Base-by-base conservation (phyloP, 768 basidiomycete genomes). In the Tulasnella sp. region DNA sequence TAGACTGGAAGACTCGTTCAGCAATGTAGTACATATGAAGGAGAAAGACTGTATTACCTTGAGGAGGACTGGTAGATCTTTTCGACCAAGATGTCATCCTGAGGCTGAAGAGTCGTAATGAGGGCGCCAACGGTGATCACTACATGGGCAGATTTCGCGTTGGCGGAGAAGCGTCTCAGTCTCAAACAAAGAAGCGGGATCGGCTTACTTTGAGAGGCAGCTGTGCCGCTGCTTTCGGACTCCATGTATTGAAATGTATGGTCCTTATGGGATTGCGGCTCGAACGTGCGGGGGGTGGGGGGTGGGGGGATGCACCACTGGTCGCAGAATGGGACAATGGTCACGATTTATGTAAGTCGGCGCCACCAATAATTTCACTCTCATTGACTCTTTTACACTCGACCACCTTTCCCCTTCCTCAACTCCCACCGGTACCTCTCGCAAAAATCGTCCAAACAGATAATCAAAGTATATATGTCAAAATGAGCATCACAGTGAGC, bases 401-500 rank as follows among this genome's bases (percentile, higher is more conserved):
- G n/a, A 25, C 54, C 15, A 58, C n/a, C 25, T 29, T 25, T 31
- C n/a, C 25, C 12, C 29, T n/a, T 25, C n/a, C 54, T 31, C 54
- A 58, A 11, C 54, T n/a, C 54, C 25, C 25, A n/a, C n/a, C n/a
- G n/a, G n/a, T n/a, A 8, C 29, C n/a, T 31, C 54, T 5, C 25
- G 6, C n/a, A 58, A 58, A 17, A 19, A 45, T 45, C 45, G 15
- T 45, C 14, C 14, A 45, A 19, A 15, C 45, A 19, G 45, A 45
- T 45, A 45, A 17, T 19, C 15, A 9, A 15, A 45, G 45, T 14
- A 14, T 19, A n/a, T 45, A n/a, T 9, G 7, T 38, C 72, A 78
- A 58, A 39, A 78, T 78, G 78, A 64, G 58, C 64, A 76, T 78
- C 67, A 79, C 92, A 68, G 91, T 93, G 37, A 74, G 25, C 42